A percentile compares a stretch with the other conserved stretches of the same genome.
Conservation (phyloP, 371 early-diverging fungal species). For the Syncephalis fuscata region DNA sequence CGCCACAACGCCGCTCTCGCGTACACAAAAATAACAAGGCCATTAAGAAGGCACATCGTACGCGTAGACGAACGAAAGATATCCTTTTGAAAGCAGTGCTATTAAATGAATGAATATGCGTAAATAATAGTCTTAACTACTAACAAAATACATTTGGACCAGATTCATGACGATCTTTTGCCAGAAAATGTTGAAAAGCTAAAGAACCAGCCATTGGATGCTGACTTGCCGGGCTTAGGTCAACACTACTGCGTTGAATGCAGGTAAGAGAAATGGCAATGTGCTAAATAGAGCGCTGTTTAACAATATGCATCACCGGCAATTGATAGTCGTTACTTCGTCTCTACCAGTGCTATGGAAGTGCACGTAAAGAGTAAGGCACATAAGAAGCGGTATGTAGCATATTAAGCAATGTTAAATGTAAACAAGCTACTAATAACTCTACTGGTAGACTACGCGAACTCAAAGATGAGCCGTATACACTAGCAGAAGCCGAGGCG, state of each 20-base stretch:
- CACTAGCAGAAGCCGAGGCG: constrained; percentile 76
- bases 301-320: neutral
- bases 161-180: constrained; percentile 70
- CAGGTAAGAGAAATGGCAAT: constrained; percentile 19
- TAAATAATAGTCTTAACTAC: too few species aligned
- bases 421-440: neutral
- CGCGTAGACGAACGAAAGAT: constrained; percentile 49
- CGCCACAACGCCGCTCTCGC: constrained; percentile 23
- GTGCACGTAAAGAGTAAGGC: constrained; percentile 24
- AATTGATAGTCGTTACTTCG: constrained; percentile 23
- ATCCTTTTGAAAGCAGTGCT: too few species aligned
- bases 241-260: constrained; percentile 76
- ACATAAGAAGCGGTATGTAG: constrained; percentile 20
- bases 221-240: constrained; percentile 73
- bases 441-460: constrained; percentile 34
- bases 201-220: constrained; percentile 28
- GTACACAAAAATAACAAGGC: constrained; percentile 40
- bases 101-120: too few species aligned
- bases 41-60: constrained; percentile 29
- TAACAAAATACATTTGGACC: constrained; percentile 25
- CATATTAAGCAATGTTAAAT: neutral
- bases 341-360: constrained; percentile 14
- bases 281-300: neutral
- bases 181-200: constrained; percentile 38
- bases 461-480: constrained; percentile 65